Evolutionary conservation across 2,329 filamentous ascomycete genomes (phyloP), one percentile per base, ranked within the genome.

Genomic region (Cryphonectria naterciae): DNA sequence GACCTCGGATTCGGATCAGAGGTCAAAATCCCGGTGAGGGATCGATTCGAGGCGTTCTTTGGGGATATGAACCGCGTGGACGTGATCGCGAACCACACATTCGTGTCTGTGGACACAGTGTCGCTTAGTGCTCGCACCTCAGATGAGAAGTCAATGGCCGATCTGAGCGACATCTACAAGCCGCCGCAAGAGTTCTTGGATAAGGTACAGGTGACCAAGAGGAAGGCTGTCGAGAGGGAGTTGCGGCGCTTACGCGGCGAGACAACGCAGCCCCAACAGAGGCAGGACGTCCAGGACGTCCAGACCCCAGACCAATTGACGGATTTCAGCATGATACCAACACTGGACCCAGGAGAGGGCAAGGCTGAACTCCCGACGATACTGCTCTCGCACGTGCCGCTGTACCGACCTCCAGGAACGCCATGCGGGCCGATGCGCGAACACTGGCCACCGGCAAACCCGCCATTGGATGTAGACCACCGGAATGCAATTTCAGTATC

Each of bases 1-100:
- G 96, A 99, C 79, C 81, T 98, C 56, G 96, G 96, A 0, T 97
- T 98, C 77, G 95, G 93, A 3, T 90, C 90, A 32, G 92, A 95
- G 61, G 91, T 99, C 64, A 93, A 97, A 78, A 79, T 91, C 11
- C 86, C 92, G 0, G 93, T 97, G 46, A 88, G 95, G 67, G 86
- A 96, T 76, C 87, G 96, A 22, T 99, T 98, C 79, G 89, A 92
- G 77, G 89, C 91, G 4, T 97, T 91, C 78, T 98, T 99, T 81
- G 96, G 96, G 5, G 91, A 96, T 69, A 89, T 91, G n/a, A 98
- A 98, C 80, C 87, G 93, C 11, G 90, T 99, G 28, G 94, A 98
- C 79, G 87, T 98, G 6, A 87, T 98, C 68, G 96, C 93, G 17
- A 99, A 99, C 78, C 96, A 99, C 79, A 97, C 94, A 0, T 94